A percentile compares a stretch with the other conserved stretches of the same genome.
These are phyloP conservation scores for Penicillium samsonianum DNA, from an alignment of 495 filamentous ascomycete species.

Conservation along the genomic window DNA sequence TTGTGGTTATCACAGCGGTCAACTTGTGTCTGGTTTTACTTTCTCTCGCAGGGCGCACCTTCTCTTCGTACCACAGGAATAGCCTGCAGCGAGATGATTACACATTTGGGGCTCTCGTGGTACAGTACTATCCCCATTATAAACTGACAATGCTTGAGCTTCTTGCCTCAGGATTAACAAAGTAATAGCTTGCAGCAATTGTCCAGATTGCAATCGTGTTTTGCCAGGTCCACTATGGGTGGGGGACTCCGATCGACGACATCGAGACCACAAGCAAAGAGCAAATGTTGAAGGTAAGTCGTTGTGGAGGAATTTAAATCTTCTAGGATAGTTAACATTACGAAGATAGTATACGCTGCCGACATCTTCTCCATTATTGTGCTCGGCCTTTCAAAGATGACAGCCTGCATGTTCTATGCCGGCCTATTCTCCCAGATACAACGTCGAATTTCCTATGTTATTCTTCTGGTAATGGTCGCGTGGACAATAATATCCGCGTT, in stretches of 20 bases:
- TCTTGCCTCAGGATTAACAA: background rate
- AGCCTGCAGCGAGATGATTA: conserved; percentile 26
- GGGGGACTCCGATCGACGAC: background rate
- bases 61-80: conserved; percentile 17
- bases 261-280: background rate
- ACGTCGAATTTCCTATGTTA: conserved; percentile 2
- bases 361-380: conserved; percentile 26
- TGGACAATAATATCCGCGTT: conserved; percentile 20
- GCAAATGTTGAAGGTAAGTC: background rate
- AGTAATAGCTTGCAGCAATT: no score
- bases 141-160: background rate
- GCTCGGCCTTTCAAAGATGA: conserved; percentile 23
- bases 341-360: conserved; percentile 13
- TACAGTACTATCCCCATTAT: conserved; percentile 5
- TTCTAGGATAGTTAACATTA: background rate
- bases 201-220: no score
- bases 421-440: conserved; percentile 17
- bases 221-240: no score
- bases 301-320: background rate
- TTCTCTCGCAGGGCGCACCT: conserved; percentile 24
- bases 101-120: conserved; percentile 25
- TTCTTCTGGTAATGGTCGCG: conserved; percentile 14
- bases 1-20: conserved; percentile 30
- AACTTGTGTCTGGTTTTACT: conserved; percentile 24
- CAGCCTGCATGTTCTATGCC: conserved; percentile 18